phyloP scores from a whole-genome alignment of 164 flowering plant species.

The Umbilicus rupestris region DNA sequence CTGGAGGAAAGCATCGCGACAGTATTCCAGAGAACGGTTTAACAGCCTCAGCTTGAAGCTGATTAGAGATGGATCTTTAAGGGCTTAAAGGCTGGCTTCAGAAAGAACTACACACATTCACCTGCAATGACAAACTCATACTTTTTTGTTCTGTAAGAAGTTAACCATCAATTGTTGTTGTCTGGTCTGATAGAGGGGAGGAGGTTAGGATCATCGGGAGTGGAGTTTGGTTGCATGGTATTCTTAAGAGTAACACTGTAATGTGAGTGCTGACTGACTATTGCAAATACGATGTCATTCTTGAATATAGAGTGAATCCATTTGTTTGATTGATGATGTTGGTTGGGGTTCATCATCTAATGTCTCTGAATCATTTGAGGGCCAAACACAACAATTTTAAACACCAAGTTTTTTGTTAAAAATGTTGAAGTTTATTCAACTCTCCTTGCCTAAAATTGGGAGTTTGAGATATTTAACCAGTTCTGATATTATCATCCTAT shows the following conservation, averaged over 20 bases:
- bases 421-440: too few relatives aligned
- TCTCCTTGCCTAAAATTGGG: too few relatives aligned
- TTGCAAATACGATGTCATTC: neutral
- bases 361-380: too few relatives aligned
- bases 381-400: too few relatives aligned
- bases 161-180: neutral
- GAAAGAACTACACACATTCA: neutral
- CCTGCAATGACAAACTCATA: neutral
- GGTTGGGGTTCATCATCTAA: too few relatives aligned
- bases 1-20: constrained; percentile 92
- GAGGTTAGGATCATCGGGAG: neutral
- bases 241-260: constrained; percentile 13
- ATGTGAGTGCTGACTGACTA: constrained; percentile 27
- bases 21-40: constrained; percentile 79
- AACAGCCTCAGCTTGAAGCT: constrained; percentile 57
- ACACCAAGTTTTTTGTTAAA: too few relatives aligned
- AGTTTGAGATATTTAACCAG: too few relatives aligned
- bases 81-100: neutral
- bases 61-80: constrained; percentile 61
- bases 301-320: constrained; percentile 3
- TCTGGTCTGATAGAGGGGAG: neutral
- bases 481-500: too few relatives aligned
- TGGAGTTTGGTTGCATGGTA: neutral
- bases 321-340: neutral
- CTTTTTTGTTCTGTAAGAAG: neutral